phyloP scores from a whole-genome alignment of 2,329 filamentous ascomycete species.

The Microsporum canis region DNA sequence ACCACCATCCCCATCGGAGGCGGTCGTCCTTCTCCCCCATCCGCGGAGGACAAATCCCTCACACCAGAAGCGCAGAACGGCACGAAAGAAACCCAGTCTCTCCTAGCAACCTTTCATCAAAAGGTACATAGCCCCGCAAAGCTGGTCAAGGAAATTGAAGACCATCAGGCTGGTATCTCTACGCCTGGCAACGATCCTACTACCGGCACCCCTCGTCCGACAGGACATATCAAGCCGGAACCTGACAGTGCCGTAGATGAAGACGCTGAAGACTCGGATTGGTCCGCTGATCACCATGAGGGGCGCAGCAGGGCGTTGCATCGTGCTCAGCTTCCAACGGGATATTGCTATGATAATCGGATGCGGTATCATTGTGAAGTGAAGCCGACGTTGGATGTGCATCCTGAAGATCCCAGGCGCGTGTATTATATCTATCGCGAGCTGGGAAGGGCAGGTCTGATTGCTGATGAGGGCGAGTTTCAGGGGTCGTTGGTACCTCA shows the following conservation, averaged over 20 bases:
- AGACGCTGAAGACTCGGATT: slow-evolving; percentile 25
- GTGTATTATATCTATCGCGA: slow-evolving; percentile 90
- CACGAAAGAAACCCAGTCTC: slow-evolving; percentile 6
- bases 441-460: slow-evolving; percentile 68
- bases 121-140: slow-evolving; percentile 15
- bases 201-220: neutral
- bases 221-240: slow-evolving; percentile 10
- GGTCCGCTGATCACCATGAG: slow-evolving; percentile 27
- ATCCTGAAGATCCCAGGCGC: slow-evolving; percentile 85
- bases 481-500: slow-evolving; percentile 40
- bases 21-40: slow-evolving; percentile 12
- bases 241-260: slow-evolving; percentile 28
- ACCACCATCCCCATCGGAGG: slow-evolving; percentile 14
- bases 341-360: slow-evolving; percentile 79
- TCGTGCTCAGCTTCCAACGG: slow-evolving; percentile 50
- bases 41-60: neutral
- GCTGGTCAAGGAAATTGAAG: slow-evolving; percentile 11
- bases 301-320: slow-evolving; percentile 34
- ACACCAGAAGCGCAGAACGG: slow-evolving; percentile 2
- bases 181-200: neutral
- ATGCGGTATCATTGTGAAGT: slow-evolving; percentile 95
- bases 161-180: slow-evolving; percentile 9
- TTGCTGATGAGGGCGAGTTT: slow-evolving; percentile 48
- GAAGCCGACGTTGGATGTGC: slow-evolving; percentile 56
- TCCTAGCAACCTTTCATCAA: slow-evolving; percentile 14